Percentiles rank a stretch among this genome's conserved stretches.
Evolutionary conservation across 2,329 filamentous ascomycete species (phyloP).

Genomic region (Botryotinia globosa): DNA sequence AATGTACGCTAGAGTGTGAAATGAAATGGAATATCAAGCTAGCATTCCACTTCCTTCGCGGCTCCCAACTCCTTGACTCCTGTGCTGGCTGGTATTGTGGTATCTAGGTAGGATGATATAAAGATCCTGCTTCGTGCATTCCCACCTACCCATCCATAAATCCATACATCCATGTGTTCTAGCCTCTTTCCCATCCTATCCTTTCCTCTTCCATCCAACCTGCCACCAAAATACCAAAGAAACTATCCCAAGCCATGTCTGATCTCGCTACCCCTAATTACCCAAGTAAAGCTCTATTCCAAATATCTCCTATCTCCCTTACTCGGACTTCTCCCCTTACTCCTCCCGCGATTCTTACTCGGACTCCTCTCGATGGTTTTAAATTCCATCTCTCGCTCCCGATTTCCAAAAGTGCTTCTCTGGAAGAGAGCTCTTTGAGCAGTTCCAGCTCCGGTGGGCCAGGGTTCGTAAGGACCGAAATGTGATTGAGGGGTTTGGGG

Average conservation of each 20-base stretch:
- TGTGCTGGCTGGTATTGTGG: neutral
- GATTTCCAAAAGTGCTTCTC: neutral
- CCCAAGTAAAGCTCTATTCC: conserved; percentile 3
- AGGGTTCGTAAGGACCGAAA: conserved; percentile 25
- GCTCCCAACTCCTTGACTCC: neutral
- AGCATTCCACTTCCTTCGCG: neutral
- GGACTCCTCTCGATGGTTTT: conserved; percentile 29
- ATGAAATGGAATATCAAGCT: neutral
- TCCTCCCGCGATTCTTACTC: conserved; percentile 30
- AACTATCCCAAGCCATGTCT: neutral
- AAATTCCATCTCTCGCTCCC: neutral
- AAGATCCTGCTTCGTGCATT: neutral
- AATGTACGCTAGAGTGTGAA: neutral
- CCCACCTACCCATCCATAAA: no score
- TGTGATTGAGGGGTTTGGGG: conserved; percentile 18
- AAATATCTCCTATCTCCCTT: conserved; percentile 29
- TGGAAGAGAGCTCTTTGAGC: neutral
- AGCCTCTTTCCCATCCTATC: neutral
- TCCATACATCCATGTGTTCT: neutral
- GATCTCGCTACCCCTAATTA: neutral
- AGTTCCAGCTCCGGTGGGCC: conserved; percentile 18
- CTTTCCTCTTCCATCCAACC: neutral
- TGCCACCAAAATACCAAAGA: neutral
- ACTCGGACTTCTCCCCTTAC: conserved; percentile 30
- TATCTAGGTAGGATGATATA: neutral